Evolutionary conservation across 345 rosid species (phyloP), one percentile per base, ranked within the genome.

Genomic region (Euphorbia tirucalli): DNA sequence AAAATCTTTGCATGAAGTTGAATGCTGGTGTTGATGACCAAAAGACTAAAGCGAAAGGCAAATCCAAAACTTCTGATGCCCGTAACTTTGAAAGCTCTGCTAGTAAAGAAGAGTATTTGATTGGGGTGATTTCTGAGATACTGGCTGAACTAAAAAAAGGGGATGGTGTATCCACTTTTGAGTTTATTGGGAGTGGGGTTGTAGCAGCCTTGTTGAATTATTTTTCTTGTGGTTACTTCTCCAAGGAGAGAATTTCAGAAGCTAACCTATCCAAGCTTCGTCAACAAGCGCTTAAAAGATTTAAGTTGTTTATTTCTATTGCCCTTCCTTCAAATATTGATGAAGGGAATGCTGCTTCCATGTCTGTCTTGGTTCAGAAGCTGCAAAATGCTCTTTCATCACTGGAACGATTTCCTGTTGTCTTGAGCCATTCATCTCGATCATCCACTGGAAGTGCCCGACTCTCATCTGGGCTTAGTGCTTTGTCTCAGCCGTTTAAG

Each of bases 121-220:
- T 81, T 71, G 95, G 82, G 52, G 85, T 93, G 72, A 78, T 93
- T 62, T 80, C 93, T 72, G 96, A 96, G 81, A 87, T 96, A 87
- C 86, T 93, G 69, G 73, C 80, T 77, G 99, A 96, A 78, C 82
- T 96, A 69, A 85, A 90, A 71, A 96, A 91, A 83, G 99, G 99
- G 72, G 96, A 93, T 74, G 98, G 99, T 73, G 99, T 96, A 60
- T 93, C 99, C 66, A 96, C 99, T 27, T 96, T 96, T 84, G 98
- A 96, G 88, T 96, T 96, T 75, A 86, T 88, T 75, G 96, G 99
- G 61, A 96, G 99, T 83, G 99, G 99, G 67, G 99, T 86, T 65
- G 97, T 96, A 72, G 92, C 87, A 72, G 94, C 97, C 68, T 87
- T 96, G 85, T 87, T 96, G 41, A 91, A 91, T 74, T 96, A 86